phyloP scores from a whole-genome alignment of 78 protist species.

The Paulinella micropora region DNA sequence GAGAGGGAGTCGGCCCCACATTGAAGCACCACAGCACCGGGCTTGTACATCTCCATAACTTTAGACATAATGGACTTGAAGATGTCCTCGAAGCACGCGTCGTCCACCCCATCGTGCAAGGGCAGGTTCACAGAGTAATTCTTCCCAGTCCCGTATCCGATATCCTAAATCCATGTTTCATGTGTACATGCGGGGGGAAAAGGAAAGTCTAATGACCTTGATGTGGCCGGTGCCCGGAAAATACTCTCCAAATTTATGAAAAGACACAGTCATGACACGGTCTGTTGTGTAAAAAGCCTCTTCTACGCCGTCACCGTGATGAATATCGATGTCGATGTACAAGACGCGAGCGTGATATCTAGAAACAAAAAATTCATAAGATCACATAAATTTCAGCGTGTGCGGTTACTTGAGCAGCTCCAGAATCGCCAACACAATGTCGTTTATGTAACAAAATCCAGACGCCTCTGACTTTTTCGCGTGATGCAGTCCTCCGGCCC shows the following conservation, averaged over 20 bases:
- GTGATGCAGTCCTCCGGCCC: slow-evolving; percentile 85
- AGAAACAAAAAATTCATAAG: not conserved
- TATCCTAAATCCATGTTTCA: slow-evolving; percentile 40
- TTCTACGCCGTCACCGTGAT: slow-evolving; percentile 96
- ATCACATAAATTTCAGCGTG: not conserved
- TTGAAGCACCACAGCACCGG: slow-evolving; percentile 80
- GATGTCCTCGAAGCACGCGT: slow-evolving; percentile 51
- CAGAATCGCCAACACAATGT: slow-evolving; percentile 89
- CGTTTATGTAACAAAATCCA: slow-evolving; percentile 98
- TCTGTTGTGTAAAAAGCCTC: slow-evolving; percentile 83
- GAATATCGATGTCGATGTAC: slow-evolving; percentile 95
- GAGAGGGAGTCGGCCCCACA: slow-evolving; percentile 96
- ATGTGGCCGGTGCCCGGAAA: slow-evolving; percentile 94
- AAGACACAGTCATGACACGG: slow-evolving; percentile 86
- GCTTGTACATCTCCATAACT: slow-evolving; percentile 66
- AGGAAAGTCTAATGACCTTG: not conserved
- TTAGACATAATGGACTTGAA: slow-evolving; percentile 59
- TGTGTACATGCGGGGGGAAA: not conserved
- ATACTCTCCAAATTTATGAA: slow-evolving; percentile 86
- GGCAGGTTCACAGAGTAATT: slow-evolving; percentile 86
- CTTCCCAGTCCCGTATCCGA: slow-evolving; percentile 74
- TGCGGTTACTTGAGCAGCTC: slow-evolving; percentile 61
- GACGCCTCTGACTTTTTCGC: slow-evolving; percentile 85
- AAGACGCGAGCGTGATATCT: slow-evolving; percentile 76
- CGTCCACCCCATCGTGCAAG: slow-evolving; percentile 90